These are phyloP conservation scores for Meira miltonrushii DNA, from an alignment of 1,284 basidiomycete species.

Conservation along the genomic window DNA sequence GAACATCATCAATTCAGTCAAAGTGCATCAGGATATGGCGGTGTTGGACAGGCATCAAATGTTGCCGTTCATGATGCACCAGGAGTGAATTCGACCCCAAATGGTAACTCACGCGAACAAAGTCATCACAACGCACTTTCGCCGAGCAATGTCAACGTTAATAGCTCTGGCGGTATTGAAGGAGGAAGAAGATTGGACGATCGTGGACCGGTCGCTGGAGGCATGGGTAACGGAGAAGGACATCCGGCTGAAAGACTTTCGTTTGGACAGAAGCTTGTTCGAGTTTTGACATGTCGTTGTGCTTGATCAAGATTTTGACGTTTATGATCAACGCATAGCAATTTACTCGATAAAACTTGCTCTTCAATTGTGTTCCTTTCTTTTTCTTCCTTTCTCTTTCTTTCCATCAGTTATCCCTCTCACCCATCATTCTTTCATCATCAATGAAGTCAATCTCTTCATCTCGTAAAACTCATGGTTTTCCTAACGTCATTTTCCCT, in stretches of 20 bases:
- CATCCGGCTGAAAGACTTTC: slow-evolving; percentile 37
- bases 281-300: slow-evolving; percentile 53
- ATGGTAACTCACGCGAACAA: slow-evolving; percentile 22
- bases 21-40: slow-evolving; percentile 31
- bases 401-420: not conserved
- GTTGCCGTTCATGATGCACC: slow-evolving; percentile 45
- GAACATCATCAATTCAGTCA: slow-evolving; percentile 30
- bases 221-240: slow-evolving; percentile 39
- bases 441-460: not conserved
- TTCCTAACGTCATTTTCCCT: too few relatives aligned
- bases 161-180: slow-evolving; percentile 25
- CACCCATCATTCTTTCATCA: not conserved
- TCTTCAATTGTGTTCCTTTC: not conserved
- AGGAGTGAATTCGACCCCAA: slow-evolving; percentile 21
- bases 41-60: slow-evolving; percentile 38
- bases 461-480: too few relatives aligned
- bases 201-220: slow-evolving; percentile 23
- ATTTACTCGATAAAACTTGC: not conserved
- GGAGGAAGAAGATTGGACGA: slow-evolving; percentile 26
- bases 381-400: not conserved
- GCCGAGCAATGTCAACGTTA: slow-evolving; percentile 14
- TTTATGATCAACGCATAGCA: not conserved
- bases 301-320: slow-evolving; percentile 17
- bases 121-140: slow-evolving; percentile 33
- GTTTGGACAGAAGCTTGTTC: slow-evolving; percentile 50